Conservation (phyloP, 116 monocot genomes). For the Dioscorea cayenensis region DNA sequence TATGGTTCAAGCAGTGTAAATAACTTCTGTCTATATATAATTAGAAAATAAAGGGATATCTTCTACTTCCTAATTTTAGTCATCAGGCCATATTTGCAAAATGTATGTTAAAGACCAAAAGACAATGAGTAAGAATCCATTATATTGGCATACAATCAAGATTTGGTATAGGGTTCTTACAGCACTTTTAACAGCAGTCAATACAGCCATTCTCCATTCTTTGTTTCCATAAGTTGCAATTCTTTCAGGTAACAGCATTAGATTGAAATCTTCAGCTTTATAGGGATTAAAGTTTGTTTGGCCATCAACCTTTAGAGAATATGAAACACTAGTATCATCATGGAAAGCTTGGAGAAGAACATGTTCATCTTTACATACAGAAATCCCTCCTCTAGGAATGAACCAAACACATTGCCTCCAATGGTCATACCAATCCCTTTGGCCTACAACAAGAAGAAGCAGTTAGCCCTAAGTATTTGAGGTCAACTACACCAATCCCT, state of each 20-base stretch:
- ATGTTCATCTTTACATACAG: conserved; percentile 28
- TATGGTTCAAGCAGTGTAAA: no score
- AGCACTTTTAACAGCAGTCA: conserved; percentile 46
- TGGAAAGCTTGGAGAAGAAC: conserved; percentile 57
- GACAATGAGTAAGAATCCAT: no score
- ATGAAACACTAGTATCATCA: conserved; percentile 67
- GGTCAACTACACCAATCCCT: conserved; percentile 54
- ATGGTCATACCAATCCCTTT: conserved; percentile 80
- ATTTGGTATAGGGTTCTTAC: conserved; percentile 36
- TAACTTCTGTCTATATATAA: no score
- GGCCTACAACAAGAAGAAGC: conserved; percentile 20
- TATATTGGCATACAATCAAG: background rate
- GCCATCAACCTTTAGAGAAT: conserved; percentile 27
- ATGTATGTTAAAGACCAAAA: background rate
- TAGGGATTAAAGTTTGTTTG: background rate
- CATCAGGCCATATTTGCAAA: background rate
- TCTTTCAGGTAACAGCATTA: conserved; percentile 68
- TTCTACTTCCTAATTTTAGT: background rate
- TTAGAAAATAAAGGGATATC: background rate
- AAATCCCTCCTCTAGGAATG: conserved; percentile 43
- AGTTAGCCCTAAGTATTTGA: no score
- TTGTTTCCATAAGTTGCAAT: conserved; percentile 83
- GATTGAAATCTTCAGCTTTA: conserved; percentile 11
- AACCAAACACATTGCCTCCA: conserved; percentile 99
- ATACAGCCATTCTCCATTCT: conserved; percentile 46